These are phyloP conservation scores for Evansstolkia leycettana DNA, from an alignment of 495 filamentous ascomycete genomes.

Conservation along the genomic window DNA sequence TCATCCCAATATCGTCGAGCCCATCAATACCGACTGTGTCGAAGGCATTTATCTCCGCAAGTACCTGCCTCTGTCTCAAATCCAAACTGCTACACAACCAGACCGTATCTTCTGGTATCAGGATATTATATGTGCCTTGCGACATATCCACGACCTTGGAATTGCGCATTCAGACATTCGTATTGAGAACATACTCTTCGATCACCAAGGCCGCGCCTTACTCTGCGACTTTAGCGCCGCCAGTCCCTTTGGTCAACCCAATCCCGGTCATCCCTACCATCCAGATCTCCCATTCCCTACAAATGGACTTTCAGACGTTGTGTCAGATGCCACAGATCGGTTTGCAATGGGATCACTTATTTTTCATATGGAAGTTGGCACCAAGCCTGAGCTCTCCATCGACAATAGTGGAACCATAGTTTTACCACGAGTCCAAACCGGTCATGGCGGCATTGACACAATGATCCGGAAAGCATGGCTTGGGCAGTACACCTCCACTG, in stretches of 20 bases:
- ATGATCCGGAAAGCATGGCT: constrained; percentile 14
- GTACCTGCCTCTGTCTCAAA: constrained; percentile 6
- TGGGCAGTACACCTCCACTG: constrained; percentile 11
- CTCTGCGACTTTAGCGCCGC: constrained; percentile 15
- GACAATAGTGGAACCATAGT: constrained; percentile 7
- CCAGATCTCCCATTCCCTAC: constrained; percentile 11
- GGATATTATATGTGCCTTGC: constrained; percentile 8
- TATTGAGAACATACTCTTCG: constrained; percentile 12
- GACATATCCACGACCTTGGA: constrained; percentile 8
- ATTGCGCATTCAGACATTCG: constrained; percentile 10
- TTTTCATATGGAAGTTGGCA: constrained; percentile 12
- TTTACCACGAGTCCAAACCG: constrained; percentile 9
- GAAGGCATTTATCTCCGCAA: constrained; percentile 12
- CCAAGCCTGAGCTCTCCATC: constrained; percentile 9
- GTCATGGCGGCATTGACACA: constrained; percentile 7
- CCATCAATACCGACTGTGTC: too few species aligned
- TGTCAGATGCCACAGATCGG: constrained; percentile 13
- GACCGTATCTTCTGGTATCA: constrained; percentile 7
- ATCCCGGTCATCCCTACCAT: constrained; percentile 8
- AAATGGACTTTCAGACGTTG: constrained; percentile 9
- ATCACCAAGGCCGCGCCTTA: constrained; percentile 6
- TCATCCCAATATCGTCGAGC: too few species aligned
- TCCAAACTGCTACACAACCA: constrained; percentile 4
- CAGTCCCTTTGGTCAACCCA: constrained; percentile 11
- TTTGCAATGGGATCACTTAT: constrained; percentile 15